Conservation (phyloP, 805 yeast species). For the Hanseniaspora taiwanica region DNA sequence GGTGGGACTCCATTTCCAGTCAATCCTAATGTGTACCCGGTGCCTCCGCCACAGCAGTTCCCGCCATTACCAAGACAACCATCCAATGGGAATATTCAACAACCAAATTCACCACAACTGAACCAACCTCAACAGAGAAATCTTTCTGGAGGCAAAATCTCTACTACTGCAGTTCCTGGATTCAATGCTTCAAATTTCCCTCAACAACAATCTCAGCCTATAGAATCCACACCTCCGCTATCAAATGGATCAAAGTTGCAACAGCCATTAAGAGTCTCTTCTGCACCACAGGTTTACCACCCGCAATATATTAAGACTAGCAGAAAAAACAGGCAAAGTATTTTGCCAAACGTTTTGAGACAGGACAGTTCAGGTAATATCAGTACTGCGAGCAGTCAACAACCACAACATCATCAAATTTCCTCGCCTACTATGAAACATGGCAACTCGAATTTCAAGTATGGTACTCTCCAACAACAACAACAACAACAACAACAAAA, state of each 20-base stretch:
- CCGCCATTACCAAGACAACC: conserved; percentile 12
- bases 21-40: not conserved
- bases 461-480: too few relatives aligned
- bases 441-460: too few relatives aligned
- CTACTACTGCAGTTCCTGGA: not conserved
- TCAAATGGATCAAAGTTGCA: conserved; percentile 1
- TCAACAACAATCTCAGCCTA: conserved; percentile 3
- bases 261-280: conserved; percentile 8
- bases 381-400: not conserved
- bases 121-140: conserved; percentile 1
- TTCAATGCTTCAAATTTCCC: not conserved
- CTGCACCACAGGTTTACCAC: conserved; percentile 14
- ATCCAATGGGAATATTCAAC: conserved; percentile 3
- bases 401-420: not conserved
- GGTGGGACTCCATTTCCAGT: not conserved
- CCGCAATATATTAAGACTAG: conserved; percentile 14
- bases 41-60: conserved; percentile 7
- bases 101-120: not conserved
- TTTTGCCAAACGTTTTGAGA: not conserved
- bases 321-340: conserved; percentile 20
- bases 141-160: not conserved
- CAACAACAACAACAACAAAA: too few relatives aligned
- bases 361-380: not conserved
- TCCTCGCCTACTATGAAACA: too few relatives aligned
- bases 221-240: not conserved